Base-by-base conservation (phyloP, 768 basidiomycete species). In the Rhodotorula babjevae region DNA sequence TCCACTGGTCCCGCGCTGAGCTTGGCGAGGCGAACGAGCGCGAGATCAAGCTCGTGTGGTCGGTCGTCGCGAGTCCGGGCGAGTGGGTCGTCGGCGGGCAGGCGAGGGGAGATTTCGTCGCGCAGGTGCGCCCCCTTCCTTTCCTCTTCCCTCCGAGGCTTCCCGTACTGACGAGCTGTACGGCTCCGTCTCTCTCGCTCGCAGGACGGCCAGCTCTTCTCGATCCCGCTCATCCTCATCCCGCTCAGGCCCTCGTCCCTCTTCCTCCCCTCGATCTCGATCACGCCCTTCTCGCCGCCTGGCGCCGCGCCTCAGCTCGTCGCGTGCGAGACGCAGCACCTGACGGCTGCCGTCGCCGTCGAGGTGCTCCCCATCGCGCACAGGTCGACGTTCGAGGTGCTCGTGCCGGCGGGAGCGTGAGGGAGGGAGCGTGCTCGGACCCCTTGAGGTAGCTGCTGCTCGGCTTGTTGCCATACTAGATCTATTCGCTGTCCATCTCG, bases 11-110 rank as follows among this genome's bases (percentile, higher is more conserved):
- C 85, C 88, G 85, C 78, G 78, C 81, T 25, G n/a, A 1, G 18
- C 61, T 75, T 9, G 36, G 36, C 36, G 36, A 36, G 80, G 42
- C 81, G 12, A 21, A 9, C 44, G 8, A 25, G 33, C 50, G 21
- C 0, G n/a, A 29, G 0, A 11, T 61, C 15, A n/a, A 46, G 7
- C 49, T 75, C 3, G 21, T 49, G 11, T 97, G 89, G 78, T 91
- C 93, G 74, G 84, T 96, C 18, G 59, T 75, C 25, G 87, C 90
- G 68, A 91, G 92, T 75, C 85, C 87, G 80, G 85, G 87, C 27
- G 87, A 87, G 61, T 97, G 94, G 94, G 84, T 96, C 7, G 87
- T 97, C 16, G 90, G 91, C 71, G 94, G 94, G 16, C 85, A 85
- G 55, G 95, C 93, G 81, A 87, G 89, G 64, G 93, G 93, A 1